Base-by-base conservation (phyloP, 352 stramenopile species). In the Phytophthora sp. region DNA sequence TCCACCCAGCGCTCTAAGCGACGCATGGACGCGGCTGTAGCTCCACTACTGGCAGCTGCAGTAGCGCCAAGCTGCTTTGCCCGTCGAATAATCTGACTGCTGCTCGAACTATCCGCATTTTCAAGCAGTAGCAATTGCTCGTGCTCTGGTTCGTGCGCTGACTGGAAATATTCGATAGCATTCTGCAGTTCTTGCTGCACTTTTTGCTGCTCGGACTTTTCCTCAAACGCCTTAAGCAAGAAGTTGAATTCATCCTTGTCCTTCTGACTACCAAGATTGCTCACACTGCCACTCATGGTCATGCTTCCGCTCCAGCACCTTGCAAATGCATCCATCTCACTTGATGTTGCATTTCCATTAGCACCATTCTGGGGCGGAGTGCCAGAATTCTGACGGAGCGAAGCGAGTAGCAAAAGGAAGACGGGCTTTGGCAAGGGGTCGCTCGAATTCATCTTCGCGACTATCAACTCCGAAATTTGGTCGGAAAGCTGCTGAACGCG, bases 161-260 rank as follows among this genome's bases (percentile, higher is more conserved):
- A 63, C 46, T 74, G 63, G 26, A 78, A 77, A 29, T 57, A 63
- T 20, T 79, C 63, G 9, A 92, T 85, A 1, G 81, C 76, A 23
- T 41, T 46, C n/a, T 80, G 72, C 21, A 92, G 39, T 23, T 79
- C 81, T 8, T 69, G 50, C 16, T 86, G 80, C 47, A 92, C 71
- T 26, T 84, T 66, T 7, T 87, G 67, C 45, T 89, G 80, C 57
- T 82, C 69, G 6, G 68, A 58, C 16, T 89, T 73, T 45, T 90
- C 82, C 29, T 90, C 84, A 54, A 82, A 92, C 5, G 80, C 80
- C 51, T 86, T 84, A 8, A 90, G 57, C 21, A 92, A 76, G 49
- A 90, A 92, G 15, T 65, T 77, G 53, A 88, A 88, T 47, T 90
- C 84, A 36, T 92, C 84, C 36, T 88, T 88, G 49, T 55, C 66